These are phyloP conservation scores for Hypoxylon rubiginosum DNA, from an alignment of 2,329 filamentous ascomycete genomes.

Conservation along the genomic window DNA sequence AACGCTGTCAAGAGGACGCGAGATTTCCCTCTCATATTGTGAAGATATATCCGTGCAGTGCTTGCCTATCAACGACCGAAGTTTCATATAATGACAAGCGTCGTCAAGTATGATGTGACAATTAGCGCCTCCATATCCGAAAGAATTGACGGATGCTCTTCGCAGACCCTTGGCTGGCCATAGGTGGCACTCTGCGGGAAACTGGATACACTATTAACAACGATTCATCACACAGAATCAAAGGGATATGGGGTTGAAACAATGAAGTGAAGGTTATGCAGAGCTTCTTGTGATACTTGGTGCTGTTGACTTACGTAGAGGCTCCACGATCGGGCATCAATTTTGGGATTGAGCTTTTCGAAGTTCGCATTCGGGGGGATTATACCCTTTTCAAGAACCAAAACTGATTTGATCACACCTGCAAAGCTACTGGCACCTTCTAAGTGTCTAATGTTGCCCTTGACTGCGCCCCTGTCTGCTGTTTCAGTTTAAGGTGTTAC, in stretches of 20 bases:
- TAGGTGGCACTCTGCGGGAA: neutral
- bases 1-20: no score
- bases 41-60: slow-evolving; percentile 2
- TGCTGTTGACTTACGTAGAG: no score
- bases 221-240: no score
- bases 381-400: neutral
- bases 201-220: no score
- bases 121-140: slow-evolving; percentile 50
- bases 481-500: no score
- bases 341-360: neutral
- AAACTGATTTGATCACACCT: neutral
- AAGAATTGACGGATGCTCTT: slow-evolving; percentile 47
- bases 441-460: neutral
- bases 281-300: no score
- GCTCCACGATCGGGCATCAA: no score
- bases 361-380: neutral
- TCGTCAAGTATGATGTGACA: slow-evolving; percentile 45
- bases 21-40: no score
- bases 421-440: neutral
- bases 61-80: neutral
- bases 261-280: no score
- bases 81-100: slow-evolving; percentile 23
- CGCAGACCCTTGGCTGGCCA: slow-evolving; percentile 41
- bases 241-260: no score
- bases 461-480: neutral